Conservation (phyloP, 306 rosid species). For the Vigna angularis region DNA sequence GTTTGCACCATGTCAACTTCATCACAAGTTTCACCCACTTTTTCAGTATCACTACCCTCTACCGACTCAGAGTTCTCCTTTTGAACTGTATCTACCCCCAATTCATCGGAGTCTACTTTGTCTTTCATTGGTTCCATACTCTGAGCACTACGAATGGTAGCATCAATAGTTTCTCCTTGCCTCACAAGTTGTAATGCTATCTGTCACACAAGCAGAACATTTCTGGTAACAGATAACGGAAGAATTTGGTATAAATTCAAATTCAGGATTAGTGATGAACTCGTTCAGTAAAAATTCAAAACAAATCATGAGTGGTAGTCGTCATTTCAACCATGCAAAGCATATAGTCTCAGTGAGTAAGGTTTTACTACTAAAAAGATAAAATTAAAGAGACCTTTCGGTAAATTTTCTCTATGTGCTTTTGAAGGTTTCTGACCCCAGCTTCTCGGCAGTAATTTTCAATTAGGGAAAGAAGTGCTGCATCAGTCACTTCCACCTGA, state of each 20-base stretch:
- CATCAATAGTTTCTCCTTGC: slow-evolving; percentile 59
- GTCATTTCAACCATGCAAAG: slow-evolving; percentile 23
- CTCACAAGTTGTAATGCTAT: slow-evolving; percentile 93
- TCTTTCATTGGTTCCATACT: slow-evolving; percentile 47
- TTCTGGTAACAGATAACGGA: slow-evolving; percentile 16
- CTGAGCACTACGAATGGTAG: slow-evolving; percentile 42
- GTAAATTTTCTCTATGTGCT: slow-evolving; percentile 93
- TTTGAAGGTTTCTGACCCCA: slow-evolving; percentile 94
- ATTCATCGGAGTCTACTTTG: slow-evolving; percentile 49
- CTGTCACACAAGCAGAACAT: slow-evolving; percentile 60
- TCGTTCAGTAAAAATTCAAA: background rate
- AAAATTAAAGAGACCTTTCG: slow-evolving; percentile 71
- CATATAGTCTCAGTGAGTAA: background rate
- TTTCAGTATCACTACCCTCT: slow-evolving; percentile 47
- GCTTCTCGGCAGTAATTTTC: slow-evolving; percentile 96
- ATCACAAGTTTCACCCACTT: slow-evolving; percentile 46
- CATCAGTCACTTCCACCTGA: slow-evolving; percentile 87
- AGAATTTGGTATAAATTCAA: slow-evolving; percentile 36
- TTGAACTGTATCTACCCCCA: slow-evolving; percentile 37
- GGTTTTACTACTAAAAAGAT: background rate
- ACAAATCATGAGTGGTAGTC: slow-evolving; percentile 12
- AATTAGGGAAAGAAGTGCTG: slow-evolving; percentile 84
- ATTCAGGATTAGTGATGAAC: slow-evolving; percentile 32
- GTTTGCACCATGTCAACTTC: slow-evolving; percentile 43
- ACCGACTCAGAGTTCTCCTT: slow-evolving; percentile 42